These are phyloP conservation scores for Aspergillus neoniger DNA, from an alignment of 2,329 filamentous ascomycete species.

Conservation along the genomic window DNA sequence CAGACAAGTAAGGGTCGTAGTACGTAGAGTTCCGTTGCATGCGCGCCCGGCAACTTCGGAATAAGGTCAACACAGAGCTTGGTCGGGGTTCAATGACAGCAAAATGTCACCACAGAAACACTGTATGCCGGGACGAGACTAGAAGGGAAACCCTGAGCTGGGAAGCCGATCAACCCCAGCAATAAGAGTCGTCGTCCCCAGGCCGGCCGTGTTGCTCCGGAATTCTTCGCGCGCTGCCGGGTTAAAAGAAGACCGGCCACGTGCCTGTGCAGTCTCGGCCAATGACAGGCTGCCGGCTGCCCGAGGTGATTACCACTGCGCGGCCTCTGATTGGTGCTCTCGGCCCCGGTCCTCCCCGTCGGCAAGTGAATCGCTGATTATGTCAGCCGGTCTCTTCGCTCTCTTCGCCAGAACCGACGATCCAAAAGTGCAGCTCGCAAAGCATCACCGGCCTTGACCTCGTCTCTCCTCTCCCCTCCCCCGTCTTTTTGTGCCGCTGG, in stretches of 20 bases:
- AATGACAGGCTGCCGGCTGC: constrained; percentile 33
- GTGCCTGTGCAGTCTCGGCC: constrained; percentile 28
- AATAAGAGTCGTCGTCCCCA: not conserved
- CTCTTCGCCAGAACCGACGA: constrained; percentile 27
- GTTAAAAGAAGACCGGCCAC: constrained; percentile 32
- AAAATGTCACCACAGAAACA: not conserved
- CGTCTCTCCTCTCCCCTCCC: constrained; percentile 16
- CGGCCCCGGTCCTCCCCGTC: constrained; percentile 33
- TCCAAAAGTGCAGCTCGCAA: constrained; percentile 30
- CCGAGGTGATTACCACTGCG: constrained; percentile 42
- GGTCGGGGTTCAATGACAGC: not conserved
- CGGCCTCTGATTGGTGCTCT: constrained; percentile 35
- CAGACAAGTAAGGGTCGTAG: not conserved
- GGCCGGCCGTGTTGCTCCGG: constrained; percentile 24
- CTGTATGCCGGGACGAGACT: not conserved
- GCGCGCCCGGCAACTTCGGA: not conserved
- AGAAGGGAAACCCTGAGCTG: not conserved
- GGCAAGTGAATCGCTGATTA: constrained; percentile 40
- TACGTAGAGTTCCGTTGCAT: too few species aligned
- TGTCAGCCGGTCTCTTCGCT: constrained; percentile 34
- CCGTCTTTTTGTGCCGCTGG: constrained; percentile 15
- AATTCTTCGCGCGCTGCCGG: constrained; percentile 26
- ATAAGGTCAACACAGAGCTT: not conserved
- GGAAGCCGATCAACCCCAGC: not conserved
- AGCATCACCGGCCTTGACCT: constrained; percentile 21